Evolutionary conservation across 108 stramenopile genomes (phyloP).

Genomic region (Conticribra weissflogii): DNA sequence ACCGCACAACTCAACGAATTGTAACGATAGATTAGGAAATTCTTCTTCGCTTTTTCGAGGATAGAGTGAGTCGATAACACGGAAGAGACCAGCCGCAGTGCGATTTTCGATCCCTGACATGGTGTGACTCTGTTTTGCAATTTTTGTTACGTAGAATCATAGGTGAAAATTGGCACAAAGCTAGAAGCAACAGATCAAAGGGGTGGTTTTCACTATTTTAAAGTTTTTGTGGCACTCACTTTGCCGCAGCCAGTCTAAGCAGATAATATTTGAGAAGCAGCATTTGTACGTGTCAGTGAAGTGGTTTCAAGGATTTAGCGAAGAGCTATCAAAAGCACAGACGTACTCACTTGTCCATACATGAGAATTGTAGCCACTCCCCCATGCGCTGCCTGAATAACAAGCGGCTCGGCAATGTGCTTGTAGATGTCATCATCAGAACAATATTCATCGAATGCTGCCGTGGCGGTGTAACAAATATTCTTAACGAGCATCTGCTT

Average conservation of each 20-base stretch:
- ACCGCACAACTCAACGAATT: conserved; percentile 62
- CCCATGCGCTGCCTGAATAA: conserved; percentile 44
- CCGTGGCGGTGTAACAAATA: conserved; percentile 42
- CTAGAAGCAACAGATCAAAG: too few species aligned
- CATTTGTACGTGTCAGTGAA: too few species aligned
- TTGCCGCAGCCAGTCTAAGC: not conserved
- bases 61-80: conserved; percentile 9
- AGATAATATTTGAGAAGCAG: too few species aligned
- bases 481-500: conserved; percentile 55
- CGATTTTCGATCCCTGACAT: conserved; percentile 55
- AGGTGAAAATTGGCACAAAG: too few species aligned
- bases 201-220: too few species aligned
- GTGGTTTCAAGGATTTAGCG: too few species aligned
- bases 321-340: too few species aligned
- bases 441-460: conserved; percentile 59
- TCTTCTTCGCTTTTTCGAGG: conserved; percentile 1
- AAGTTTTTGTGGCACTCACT: not conserved
- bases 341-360: conserved; percentile 59
- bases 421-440: conserved; percentile 60
- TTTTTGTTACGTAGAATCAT: too few species aligned
- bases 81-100: conserved; percentile 44
- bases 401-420: conserved; percentile 51
- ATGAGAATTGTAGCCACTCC: conserved; percentile 57
- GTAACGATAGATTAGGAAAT: conserved; percentile 29
- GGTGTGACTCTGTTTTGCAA: conserved; percentile 61